These are phyloP conservation scores for Candida boleticola DNA, from an alignment of 805 yeast species.

Conservation along the genomic window DNA sequence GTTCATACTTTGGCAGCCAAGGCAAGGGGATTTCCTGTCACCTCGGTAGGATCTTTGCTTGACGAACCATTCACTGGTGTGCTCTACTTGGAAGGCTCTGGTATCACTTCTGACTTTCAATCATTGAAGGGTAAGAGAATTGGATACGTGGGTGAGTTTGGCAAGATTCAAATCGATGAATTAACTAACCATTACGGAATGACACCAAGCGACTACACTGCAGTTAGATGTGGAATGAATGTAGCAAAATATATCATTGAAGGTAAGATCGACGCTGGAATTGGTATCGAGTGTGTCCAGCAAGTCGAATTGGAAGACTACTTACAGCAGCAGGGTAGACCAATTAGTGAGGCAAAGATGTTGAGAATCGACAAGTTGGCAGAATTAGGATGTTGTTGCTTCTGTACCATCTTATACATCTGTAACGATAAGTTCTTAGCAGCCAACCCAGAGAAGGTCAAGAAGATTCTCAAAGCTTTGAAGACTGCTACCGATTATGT, in stretches of 20 bases:
- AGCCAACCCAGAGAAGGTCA: constrained; percentile 45
- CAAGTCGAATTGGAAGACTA: constrained; percentile 57
- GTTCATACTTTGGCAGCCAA: constrained; percentile 59
- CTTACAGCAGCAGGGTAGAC: constrained; percentile 41
- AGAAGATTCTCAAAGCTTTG: constrained; percentile 44
- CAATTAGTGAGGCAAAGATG: constrained; percentile 49
- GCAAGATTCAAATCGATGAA: constrained; percentile 57
- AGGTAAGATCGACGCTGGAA: constrained; percentile 56
- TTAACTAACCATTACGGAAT: constrained; percentile 54
- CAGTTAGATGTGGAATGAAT: constrained; percentile 60
- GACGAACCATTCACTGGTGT: constrained; percentile 61
- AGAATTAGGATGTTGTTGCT: constrained; percentile 57
- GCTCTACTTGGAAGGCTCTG: constrained; percentile 48
- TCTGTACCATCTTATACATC: constrained; percentile 55
- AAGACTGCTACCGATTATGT: constrained; percentile 52
- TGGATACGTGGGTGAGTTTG: constrained; percentile 61
- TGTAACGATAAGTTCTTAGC: constrained; percentile 49
- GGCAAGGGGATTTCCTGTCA: constrained; percentile 57
- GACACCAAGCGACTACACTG: constrained; percentile 55
- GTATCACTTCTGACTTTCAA: constrained; percentile 49
- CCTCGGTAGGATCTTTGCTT: constrained; percentile 52
- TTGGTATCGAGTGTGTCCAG: constrained; percentile 59
- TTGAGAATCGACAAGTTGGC: constrained; percentile 55
- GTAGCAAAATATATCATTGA: constrained; percentile 55
- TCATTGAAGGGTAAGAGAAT: constrained; percentile 52